Evolutionary conservation across 2,329 filamentous ascomycete genomes (phyloP), one percentile per base, ranked within the genome.

Genomic region (Aspergillus flavus): DNA sequence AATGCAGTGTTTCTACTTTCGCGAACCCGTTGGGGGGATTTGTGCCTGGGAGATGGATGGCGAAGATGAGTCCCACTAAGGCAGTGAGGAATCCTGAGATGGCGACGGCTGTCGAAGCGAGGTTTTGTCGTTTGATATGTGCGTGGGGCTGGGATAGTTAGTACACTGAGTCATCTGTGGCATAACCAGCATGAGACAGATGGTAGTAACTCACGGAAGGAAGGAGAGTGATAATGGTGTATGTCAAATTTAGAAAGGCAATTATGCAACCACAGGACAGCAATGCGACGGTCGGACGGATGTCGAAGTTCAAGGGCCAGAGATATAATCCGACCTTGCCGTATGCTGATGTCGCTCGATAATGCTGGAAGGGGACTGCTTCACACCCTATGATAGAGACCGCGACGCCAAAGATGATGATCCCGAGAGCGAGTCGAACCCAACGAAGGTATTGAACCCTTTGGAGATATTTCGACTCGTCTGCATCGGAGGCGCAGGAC

Each of bases 261-360:
- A 80, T 71, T 6, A 82, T 70, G n/a, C 70, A 71, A 6, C 76
- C 78, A 53, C 76, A 77, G 3, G 73, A 68, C 39, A 82, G 63
- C 0, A 76, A 66, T 19, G 75, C 77, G 21, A 77, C 70, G 0
- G 77, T 78, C 14, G 79, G 79, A 26, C 77, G 75, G 12, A 79
- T 36, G 62, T 82, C 79, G 54, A 81, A 66, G 61, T 81, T 77
- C 61, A 75, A 60, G 4, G 80, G 80, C 80, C 80, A 82, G 1
- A 82, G 71, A 26, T 73, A 70, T 6, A 82, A 68, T 48, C 75
- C 72, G 19, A 71, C 69, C 26, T 69, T 64, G 10, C 71, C 70
- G 63, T 74, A 79, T 23, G 72, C 66, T n/a, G 71, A 70, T 4
- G 80, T 81, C 16, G 64, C 60, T 16, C 74, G 74, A 64, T 81